These are phyloP conservation scores for Globisporangium irregulare DNA, from an alignment of 352 stramenopile genomes.

Conservation along the genomic window DNA sequence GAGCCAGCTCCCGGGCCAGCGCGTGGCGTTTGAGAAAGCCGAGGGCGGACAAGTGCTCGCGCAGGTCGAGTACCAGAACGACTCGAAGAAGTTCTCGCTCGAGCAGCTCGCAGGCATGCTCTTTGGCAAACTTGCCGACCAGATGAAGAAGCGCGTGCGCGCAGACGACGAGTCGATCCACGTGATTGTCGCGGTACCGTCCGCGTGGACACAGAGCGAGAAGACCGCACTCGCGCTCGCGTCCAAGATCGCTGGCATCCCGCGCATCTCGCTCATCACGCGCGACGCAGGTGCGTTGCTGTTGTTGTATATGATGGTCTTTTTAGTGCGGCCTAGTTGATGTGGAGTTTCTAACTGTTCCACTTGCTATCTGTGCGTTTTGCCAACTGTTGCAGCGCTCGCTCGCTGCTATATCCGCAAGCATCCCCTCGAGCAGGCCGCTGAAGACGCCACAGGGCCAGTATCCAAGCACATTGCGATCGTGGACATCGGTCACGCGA, in stretches of 20 bases:
- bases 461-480: conserved; percentile 72
- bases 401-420: conserved; percentile 82
- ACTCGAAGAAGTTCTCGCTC: conserved; percentile 49
- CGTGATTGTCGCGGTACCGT: conserved; percentile 66
- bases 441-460: conserved; percentile 16
- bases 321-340: background rate
- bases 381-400: background rate
- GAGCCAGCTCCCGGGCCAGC: conserved; percentile 43
- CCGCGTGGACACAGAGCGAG: conserved; percentile 52
- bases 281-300: conserved; percentile 27
- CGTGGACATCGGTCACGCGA: conserved; percentile 87
- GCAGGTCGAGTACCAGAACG: conserved; percentile 58
- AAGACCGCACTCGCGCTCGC: conserved; percentile 45
- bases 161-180: conserved; percentile 34
- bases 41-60: conserved; percentile 35
- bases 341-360: background rate
- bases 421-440: conserved; percentile 57
- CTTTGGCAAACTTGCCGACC: conserved; percentile 64
- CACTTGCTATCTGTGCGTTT: background rate
- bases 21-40: conserved; percentile 37
- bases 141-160: conserved; percentile 59
- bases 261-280: conserved; percentile 44
- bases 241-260: conserved; percentile 61
- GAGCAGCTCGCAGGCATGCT: conserved; percentile 81
- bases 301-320: background rate